Evolutionary conservation across 805 yeast genomes (phyloP).

Genomic region (Starmerella bacillaris): DNA sequence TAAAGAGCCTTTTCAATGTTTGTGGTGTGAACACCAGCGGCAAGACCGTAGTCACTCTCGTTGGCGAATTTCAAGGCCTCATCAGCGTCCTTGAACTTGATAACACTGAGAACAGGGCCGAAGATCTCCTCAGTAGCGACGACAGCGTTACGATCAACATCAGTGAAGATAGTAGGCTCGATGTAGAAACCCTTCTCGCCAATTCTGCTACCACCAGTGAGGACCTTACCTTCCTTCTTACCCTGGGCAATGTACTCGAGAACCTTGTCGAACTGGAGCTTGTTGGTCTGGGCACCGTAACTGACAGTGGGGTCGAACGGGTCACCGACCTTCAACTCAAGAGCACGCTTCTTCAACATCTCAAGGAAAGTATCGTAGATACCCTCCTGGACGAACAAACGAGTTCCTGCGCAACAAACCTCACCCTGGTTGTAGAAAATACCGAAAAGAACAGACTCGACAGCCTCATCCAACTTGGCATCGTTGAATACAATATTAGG

Average conservation of each 20-base stretch:
- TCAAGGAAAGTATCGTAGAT: slow-evolving; percentile 57
- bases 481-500: slow-evolving; percentile 79
- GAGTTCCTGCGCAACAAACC: slow-evolving; percentile 87
- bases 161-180: slow-evolving; percentile 60
- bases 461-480: slow-evolving; percentile 62
- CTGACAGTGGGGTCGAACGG: slow-evolving; percentile 57
- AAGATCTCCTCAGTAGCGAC: slow-evolving; percentile 69
- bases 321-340: slow-evolving; percentile 44
- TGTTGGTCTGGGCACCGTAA: slow-evolving; percentile 85
- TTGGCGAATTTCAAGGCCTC: slow-evolving; percentile 58
- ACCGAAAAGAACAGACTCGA: slow-evolving; percentile 54
- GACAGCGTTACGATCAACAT: slow-evolving; percentile 45
- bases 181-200: slow-evolving; percentile 44
- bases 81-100: slow-evolving; percentile 45
- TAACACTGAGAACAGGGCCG: slow-evolving; percentile 66
- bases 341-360: slow-evolving; percentile 36
- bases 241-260: slow-evolving; percentile 60
- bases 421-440: slow-evolving; percentile 89
- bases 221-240: slow-evolving; percentile 54
- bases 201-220: slow-evolving; percentile 53
- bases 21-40: slow-evolving; percentile 60
- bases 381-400: slow-evolving; percentile 71
- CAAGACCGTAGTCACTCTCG: slow-evolving; percentile 59
- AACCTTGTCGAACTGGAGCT: slow-evolving; percentile 56
- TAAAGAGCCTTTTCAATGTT: slow-evolving; percentile 49